These are phyloP conservation scores for Nicotiana tabacum DNA, from an alignment of 257 asterid species.

Conservation along the genomic window DNA sequence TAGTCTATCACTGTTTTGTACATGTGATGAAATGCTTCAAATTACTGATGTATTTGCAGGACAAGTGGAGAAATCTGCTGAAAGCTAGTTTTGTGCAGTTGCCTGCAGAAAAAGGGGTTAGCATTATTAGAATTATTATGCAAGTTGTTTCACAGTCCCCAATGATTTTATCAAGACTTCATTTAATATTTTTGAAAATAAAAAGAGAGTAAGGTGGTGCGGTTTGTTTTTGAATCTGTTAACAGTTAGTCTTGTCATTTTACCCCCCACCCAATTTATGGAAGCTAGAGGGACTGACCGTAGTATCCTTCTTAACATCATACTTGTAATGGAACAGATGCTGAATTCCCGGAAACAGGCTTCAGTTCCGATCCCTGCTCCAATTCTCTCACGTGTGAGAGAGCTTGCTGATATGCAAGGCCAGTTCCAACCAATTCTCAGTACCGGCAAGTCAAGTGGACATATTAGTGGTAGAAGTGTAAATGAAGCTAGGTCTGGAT, in stretches of 20 bases:
- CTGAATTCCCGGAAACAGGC: constrained; percentile 60
- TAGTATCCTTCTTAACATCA: neutral
- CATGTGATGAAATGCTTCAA: neutral
- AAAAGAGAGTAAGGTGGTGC: neutral
- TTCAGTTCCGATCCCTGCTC: constrained; percentile 65
- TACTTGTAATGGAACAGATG: constrained; percentile 32
- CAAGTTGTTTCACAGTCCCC: neutral
- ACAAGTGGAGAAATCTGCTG: constrained; percentile 96
- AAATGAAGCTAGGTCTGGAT: constrained; percentile 40
- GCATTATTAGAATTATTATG: constrained; percentile 13
- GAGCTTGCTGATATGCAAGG: constrained; percentile 79
- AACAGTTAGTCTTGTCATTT: neutral
- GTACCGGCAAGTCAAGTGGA: constrained; percentile 39
- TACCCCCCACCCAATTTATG: neutral
- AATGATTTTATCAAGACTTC: neutral
- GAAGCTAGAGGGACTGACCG: neutral
- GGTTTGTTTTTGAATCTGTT: neutral
- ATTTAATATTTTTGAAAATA: neutral
- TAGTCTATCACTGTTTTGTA: neutral
- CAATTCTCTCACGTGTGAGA: constrained; percentile 72
- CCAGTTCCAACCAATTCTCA: constrained; percentile 38
- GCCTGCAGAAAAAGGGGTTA: constrained; percentile 73
- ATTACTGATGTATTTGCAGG: constrained; percentile 39
- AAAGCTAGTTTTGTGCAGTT: constrained; percentile 78
- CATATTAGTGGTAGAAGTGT: constrained; percentile 24